Percentiles rank a stretch among this genome's conserved stretches.
These are phyloP conservation scores for Darksidea phi DNA, from an alignment of 495 filamentous ascomycete genomes.

Conservation along the genomic window DNA sequence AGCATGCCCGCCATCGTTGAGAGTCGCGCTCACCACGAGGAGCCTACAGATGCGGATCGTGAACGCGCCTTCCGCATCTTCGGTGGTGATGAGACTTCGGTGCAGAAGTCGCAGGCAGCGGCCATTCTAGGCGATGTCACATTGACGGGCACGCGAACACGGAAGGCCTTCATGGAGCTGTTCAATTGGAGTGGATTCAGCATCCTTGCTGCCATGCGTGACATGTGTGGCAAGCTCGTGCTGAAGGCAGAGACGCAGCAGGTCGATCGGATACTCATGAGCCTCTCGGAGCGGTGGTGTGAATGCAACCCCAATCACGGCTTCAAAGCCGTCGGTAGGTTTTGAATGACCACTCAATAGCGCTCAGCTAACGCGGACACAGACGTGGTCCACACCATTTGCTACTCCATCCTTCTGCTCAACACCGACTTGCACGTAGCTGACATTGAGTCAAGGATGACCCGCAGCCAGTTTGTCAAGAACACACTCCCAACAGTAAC, in stretches of 20 bases:
- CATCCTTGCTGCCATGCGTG: slow-evolving; percentile 74
- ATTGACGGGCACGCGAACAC: slow-evolving; percentile 60
- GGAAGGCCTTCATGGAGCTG: slow-evolving; percentile 86
- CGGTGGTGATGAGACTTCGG: slow-evolving; percentile 78
- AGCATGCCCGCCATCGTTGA: slow-evolving; percentile 32
- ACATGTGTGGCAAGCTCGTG: slow-evolving; percentile 77
- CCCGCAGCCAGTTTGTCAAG: slow-evolving; percentile 85
- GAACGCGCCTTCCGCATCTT: slow-evolving; percentile 78
- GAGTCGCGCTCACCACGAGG: slow-evolving; percentile 5
- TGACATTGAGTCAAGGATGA: slow-evolving; percentile 96
- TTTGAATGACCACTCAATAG: background rate
- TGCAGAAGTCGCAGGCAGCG: slow-evolving; percentile 73
- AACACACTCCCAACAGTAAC: slow-evolving; percentile 92
- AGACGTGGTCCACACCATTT: slow-evolving; percentile 95
- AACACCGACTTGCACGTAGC: slow-evolving; percentile 96
- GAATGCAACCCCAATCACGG: slow-evolving; percentile 91
- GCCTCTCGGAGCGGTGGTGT: slow-evolving; percentile 87
- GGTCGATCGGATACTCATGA: slow-evolving; percentile 87
- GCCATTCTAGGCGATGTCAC: slow-evolving; percentile 85
- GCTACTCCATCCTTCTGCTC: slow-evolving; percentile 89
- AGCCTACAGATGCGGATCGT: slow-evolving; percentile 63
- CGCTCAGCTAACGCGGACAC: slow-evolving; percentile 21
- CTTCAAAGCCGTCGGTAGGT: slow-evolving; percentile 82
- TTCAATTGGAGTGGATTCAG: slow-evolving; percentile 84
- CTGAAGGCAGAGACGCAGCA: slow-evolving; percentile 94